phyloP scores from a whole-genome alignment of 371 early-diverging fungal species.

The Rhizopus delemar region DNA sequence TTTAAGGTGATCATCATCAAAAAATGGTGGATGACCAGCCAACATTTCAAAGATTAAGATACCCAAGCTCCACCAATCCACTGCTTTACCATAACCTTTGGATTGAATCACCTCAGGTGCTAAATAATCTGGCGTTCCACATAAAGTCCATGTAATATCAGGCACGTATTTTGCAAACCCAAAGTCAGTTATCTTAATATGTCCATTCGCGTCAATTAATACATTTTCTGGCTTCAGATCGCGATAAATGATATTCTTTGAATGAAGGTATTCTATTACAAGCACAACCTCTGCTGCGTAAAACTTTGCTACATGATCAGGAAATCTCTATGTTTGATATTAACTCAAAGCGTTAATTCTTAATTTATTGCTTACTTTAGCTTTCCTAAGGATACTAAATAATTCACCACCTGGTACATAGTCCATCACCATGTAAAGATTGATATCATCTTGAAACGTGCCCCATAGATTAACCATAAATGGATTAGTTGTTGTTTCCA shows the following conservation, averaged over 20 bases:
- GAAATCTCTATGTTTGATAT: conserved; percentile 65
- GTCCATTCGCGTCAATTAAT: conserved; percentile 81
- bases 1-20: conserved; percentile 88
- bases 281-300: conserved; percentile 67
- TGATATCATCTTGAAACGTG: conserved; percentile 81
- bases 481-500: conserved; percentile 85
- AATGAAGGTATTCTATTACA: conserved; percentile 84
- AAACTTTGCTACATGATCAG: conserved; percentile 80
- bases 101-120: conserved; percentile 98
- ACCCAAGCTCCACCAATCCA: conserved; percentile 99
- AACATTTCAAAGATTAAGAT: conserved; percentile 96
- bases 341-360: not conserved
- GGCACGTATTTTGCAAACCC: conserved; percentile 82
- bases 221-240: conserved; percentile 89
- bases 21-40: conserved; percentile 95
- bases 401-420: conserved; percentile 92
- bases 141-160: conserved; percentile 82
- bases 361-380: conserved; percentile 9
- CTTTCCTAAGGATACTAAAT: conserved; percentile 84
- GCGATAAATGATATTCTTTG: conserved; percentile 78
- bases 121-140: conserved; percentile 98
- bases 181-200: conserved; percentile 94
- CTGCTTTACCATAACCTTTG: conserved; percentile 94
- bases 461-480: conserved; percentile 92
- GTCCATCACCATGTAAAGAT: conserved; percentile 89